A percentile compares a stretch with the other conserved stretches of the same genome.
Conservation (phyloP, 2,329 filamentous ascomycete genomes). For the Talaromyces sp. region DNA sequence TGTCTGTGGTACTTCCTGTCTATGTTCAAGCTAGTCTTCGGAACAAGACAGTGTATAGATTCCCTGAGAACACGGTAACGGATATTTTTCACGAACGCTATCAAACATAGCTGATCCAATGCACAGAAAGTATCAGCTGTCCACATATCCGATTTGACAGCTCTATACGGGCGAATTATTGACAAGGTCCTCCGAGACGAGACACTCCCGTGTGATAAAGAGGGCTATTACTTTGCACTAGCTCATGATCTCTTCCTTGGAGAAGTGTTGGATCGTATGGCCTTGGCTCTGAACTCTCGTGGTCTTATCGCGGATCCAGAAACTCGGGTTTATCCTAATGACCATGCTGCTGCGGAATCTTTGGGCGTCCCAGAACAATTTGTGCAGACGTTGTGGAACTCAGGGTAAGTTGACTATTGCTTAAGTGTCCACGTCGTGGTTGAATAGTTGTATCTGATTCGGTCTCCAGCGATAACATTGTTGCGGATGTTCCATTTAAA, state of each 20-base stretch:
- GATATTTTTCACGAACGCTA: neutral
- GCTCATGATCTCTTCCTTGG: neutral
- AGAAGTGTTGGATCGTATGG: neutral
- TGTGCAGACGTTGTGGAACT: neutral
- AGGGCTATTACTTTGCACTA: neutral
- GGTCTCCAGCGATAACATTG: neutral
- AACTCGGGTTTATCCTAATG: neutral
- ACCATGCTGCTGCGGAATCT: neutral
- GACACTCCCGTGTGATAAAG: neutral
- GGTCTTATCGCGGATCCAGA: neutral
- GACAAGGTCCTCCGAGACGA: neutral
- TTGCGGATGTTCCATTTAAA: neutral
- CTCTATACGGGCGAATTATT: neutral
- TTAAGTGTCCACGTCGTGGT: neutral
- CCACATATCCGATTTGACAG: neutral
- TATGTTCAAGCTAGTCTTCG: neutral
- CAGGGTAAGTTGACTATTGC: neutral
- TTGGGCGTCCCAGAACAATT: neutral
- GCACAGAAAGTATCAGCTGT: neutral
- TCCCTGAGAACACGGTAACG: neutral
- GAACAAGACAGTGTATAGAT: neutral
- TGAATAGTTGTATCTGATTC: no score
- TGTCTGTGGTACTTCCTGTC: neutral
- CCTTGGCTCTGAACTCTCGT: neutral
- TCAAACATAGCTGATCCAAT: no score